phyloP scores from a whole-genome alignment of 257 asterid genomes.

The Forsythia suspensa region DNA sequence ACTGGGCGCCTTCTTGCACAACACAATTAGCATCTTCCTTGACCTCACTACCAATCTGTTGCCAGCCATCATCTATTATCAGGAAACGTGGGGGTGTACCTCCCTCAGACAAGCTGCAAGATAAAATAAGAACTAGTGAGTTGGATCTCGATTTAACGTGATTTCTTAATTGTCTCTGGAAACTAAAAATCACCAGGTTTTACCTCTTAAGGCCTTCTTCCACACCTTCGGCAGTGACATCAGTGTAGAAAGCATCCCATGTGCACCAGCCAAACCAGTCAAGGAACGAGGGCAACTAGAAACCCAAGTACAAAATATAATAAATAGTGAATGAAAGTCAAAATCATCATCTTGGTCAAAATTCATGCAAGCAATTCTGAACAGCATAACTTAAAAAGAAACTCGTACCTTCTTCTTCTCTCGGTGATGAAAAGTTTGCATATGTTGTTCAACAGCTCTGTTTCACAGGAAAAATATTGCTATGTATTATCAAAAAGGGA shows the following conservation, averaged over 20 bases:
- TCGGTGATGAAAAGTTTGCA: conserved; percentile 89
- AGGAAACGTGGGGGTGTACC: conserved; percentile 89
- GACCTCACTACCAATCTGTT: conserved; percentile 74
- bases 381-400: conserved; percentile 4
- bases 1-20: conserved; percentile 92
- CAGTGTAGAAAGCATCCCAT: conserved; percentile 99
- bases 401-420: conserved; percentile 71
- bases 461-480: conserved; percentile 14
- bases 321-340: neutral
- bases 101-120: conserved; percentile 80
- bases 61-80: conserved; percentile 98
- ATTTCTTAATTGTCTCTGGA: neutral
- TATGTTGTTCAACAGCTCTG: conserved; percentile 84
- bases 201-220: conserved; percentile 88
- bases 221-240: conserved; percentile 96
- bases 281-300: conserved; percentile 72
- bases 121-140: conserved; percentile 8
- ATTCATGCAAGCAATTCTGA: conserved; percentile 9
- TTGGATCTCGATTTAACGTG: neutral
- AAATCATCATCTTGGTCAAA: neutral
- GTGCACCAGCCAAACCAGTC: conserved; percentile 99
- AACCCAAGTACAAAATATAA: conserved; percentile 14
- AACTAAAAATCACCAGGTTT: conserved; percentile 8
- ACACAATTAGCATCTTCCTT: conserved; percentile 59
- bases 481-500: neutral